These are phyloP conservation scores for Salix caprea DNA, from an alignment of 345 rosid genomes.

Conservation along the genomic window DNA sequence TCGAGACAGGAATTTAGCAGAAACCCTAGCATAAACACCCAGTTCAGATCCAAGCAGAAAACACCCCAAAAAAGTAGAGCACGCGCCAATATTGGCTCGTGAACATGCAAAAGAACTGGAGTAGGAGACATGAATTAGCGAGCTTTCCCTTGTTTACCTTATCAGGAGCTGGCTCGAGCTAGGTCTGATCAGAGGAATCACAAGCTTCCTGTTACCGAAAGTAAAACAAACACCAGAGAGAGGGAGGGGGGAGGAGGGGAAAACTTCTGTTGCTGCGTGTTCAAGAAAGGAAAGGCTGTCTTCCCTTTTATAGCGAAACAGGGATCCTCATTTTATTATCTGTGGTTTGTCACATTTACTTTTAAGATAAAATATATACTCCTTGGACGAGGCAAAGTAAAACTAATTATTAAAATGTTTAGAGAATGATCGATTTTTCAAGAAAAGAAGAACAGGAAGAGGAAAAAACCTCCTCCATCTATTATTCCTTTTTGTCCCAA, in stretches of 20 bases:
- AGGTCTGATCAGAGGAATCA: conserved; percentile 16
- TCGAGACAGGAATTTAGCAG: background rate
- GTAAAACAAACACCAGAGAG: background rate
- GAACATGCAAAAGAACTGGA: conserved; percentile 18
- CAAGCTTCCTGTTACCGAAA: conserved; percentile 14
- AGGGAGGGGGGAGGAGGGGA: background rate
- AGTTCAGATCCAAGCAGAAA: conserved; percentile 31
- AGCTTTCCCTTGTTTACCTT: conserved; percentile 6
- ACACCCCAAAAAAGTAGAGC: conserved; percentile 1
- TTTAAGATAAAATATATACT: background rate
- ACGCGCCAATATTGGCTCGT: conserved; percentile 15
- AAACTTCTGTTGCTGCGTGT: background rate
- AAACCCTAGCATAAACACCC: conserved; percentile 36
- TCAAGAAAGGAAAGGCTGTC: conserved; percentile 38
- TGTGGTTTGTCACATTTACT: background rate
- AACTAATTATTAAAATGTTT: no score
- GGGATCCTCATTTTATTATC: background rate
- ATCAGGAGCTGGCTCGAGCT: background rate
- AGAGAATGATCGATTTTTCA: background rate
- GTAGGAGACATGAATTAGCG: background rate
- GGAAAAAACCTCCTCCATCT: no score
- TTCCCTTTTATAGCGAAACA: conserved; percentile 38
- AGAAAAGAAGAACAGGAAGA: background rate
- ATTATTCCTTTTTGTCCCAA: no score
- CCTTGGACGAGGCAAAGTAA: no score